Evolutionary conservation across 1,284 basidiomycete species (phyloP), one percentile per base, ranked within the genome.

Genomic region (Ceratobasidium sp.): DNA sequence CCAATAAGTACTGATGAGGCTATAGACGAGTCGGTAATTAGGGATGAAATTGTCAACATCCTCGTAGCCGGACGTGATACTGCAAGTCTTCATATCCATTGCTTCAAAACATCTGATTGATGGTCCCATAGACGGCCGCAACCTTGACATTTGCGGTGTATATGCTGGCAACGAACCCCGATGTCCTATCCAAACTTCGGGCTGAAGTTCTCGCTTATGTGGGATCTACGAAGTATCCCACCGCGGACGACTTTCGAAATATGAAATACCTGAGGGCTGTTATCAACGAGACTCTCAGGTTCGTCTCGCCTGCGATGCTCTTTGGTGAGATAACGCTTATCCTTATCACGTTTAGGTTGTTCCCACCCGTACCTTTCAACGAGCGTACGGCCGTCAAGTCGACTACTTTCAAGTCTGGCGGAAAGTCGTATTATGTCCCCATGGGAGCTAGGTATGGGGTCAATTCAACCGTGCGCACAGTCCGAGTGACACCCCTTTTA

Each of bases 361-460:
- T 89, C 82, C 91, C 92, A 6, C 85, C 89, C 9, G 90, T 91
- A 87, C 78, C 78, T 13, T 20, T 73, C 26, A 63, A 63, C 39
- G 71, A 77, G 44, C 64, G 42, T 28, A 77, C 61, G 2, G 58
- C 46, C 33, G 39, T 49, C 75, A 69, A 55, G 23, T 51, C 73
- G 9, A 64, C 66, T 1, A 58, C 63, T 42, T 58, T 73, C 26
- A 44, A 87, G 68, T 86, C 87, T 5, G 84, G 82, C 15, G 83
- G 85, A 23, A 88, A 88, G 80, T 89, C 89, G 0, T 86, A 87
- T 73, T 91, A 89, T 79, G 82, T 92, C 23, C 90, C 91, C 1
- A 86, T 86, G n/a, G 85, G 86, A 55, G 89, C 87, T 5, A 87
- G 84, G 89, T 90, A 83, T 71, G 79, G 86, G 26, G 4, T 33